Evolutionary conservation across 345 rosid species (phyloP).

Genomic region (Euphorbia lathyris): DNA sequence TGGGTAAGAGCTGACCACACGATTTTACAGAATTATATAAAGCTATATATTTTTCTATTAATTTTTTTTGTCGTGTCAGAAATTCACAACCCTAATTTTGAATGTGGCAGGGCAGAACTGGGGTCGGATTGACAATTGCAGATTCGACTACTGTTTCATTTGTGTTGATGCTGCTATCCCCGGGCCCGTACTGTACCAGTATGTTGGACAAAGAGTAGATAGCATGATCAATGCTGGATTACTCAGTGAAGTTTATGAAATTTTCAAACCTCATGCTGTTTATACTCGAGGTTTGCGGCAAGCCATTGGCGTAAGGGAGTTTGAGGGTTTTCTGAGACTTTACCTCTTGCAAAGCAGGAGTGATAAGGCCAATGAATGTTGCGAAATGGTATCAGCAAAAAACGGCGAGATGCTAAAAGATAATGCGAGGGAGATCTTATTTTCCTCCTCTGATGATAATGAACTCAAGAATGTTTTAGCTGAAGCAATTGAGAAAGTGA

Average conservation of each 20-base stretch:
- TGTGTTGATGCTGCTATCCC: conserved; percentile 64
- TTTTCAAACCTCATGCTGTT: conserved; percentile 57
- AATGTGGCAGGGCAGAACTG: conserved; percentile 92
- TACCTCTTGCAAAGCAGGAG: conserved; percentile 25
- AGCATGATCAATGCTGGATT: conserved; percentile 77
- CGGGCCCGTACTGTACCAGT: conserved; percentile 60
- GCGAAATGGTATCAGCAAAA: conserved; percentile 18
- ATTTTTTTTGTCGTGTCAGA: too few relatives aligned
- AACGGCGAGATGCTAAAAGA: conserved; percentile 35
- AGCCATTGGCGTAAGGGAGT: conserved; percentile 91
- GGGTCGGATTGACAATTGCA: conserved; percentile 64
- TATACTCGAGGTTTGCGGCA: conserved; percentile 82
- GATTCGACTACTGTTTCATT: conserved; percentile 72
- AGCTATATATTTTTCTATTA: too few relatives aligned
- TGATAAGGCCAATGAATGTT: conserved; percentile 21
- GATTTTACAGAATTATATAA: too few relatives aligned
- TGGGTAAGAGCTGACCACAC: too few relatives aligned
- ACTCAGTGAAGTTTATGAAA: conserved; percentile 71
- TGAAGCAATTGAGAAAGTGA: conserved; percentile 69
- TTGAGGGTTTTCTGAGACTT: conserved; percentile 51
- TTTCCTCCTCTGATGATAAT: conserved; percentile 32
- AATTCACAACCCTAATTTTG: too few relatives aligned
- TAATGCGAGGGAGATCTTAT: conserved; percentile 38
- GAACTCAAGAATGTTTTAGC: conserved; percentile 45
- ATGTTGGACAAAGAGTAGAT: conserved; percentile 79